Evolutionary conservation across 768 basidiomycete genomes (phyloP).

Genomic region (Lactarius trivialis): DNA sequence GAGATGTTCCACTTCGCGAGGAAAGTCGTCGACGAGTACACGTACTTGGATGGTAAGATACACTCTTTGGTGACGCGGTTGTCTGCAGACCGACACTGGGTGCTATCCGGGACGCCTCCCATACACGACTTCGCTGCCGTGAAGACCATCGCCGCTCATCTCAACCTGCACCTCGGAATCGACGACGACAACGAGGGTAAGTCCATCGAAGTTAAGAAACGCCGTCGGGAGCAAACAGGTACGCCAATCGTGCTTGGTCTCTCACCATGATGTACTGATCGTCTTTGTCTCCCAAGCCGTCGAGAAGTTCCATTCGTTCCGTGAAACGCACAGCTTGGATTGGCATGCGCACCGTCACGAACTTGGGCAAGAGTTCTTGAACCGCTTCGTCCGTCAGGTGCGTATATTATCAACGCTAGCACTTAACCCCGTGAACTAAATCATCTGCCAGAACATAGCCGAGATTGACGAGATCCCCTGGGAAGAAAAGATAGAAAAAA

Average conservation of each 20-base stretch:
- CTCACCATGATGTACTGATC: background rate
- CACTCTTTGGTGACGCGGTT: constrained; percentile 73
- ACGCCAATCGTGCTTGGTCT: constrained; percentile 21
- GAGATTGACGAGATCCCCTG: constrained; percentile 96
- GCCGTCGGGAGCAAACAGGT: constrained; percentile 81
- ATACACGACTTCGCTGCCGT: constrained; percentile 85
- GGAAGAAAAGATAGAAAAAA: constrained; percentile 51
- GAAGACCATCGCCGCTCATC: constrained; percentile 84
- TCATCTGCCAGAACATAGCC: constrained; percentile 66
- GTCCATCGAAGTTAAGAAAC: constrained; percentile 70
- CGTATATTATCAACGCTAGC: constrained; percentile 21
- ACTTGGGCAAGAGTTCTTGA: constrained; percentile 74
- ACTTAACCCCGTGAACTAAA: background rate
- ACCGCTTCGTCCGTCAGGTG: constrained; percentile 82
- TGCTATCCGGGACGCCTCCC: constrained; percentile 94
- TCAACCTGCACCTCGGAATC: constrained; percentile 86
- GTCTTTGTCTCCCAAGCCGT: constrained; percentile 47
- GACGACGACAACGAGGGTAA: constrained; percentile 82
- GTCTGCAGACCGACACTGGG: constrained; percentile 80
- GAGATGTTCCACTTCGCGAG: constrained; percentile 92
- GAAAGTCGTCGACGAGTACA: constrained; percentile 90
- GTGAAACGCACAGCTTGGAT: constrained; percentile 84
- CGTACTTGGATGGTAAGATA: constrained; percentile 77
- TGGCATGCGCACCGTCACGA: constrained; percentile 88
- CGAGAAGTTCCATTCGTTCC: constrained; percentile 94